Evolutionary conservation across 1,139 yeast genomes (phyloP).

Genomic region (Candida labiduridarum): DNA sequence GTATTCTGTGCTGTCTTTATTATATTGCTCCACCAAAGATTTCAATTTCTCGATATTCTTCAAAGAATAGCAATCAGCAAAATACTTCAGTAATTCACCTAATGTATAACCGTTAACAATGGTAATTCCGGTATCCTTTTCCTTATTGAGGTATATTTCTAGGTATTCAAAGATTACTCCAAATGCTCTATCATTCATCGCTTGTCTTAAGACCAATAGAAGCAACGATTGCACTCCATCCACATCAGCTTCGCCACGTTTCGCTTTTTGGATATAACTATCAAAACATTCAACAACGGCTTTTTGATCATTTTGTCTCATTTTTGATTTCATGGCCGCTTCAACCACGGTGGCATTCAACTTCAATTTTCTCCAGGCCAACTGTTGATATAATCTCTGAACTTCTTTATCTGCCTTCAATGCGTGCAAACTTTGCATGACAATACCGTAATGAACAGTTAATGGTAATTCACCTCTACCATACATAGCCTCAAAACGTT

Average conservation of each 20-base stretch:
- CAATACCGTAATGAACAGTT: constrained; percentile 60
- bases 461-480: constrained; percentile 60
- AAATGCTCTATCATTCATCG: constrained; percentile 40
- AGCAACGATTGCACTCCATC: constrained; percentile 26
- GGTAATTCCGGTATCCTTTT: constrained; percentile 15
- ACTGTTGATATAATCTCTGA: constrained; percentile 52
- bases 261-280: constrained; percentile 14
- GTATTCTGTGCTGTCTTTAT: constrained; percentile 18
- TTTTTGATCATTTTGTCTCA: constrained; percentile 46
- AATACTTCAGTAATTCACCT: constrained; percentile 22
- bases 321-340: constrained; percentile 51
- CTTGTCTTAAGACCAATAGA: constrained; percentile 40
- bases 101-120: constrained; percentile 22
- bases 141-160: constrained; percentile 29
- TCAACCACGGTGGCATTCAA: constrained; percentile 53
- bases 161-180: constrained; percentile 44
- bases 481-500: constrained; percentile 63
- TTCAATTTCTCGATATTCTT: constrained; percentile 25
- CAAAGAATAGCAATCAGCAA: constrained; percentile 26
- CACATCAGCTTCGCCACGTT: constrained; percentile 3
- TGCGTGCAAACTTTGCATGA: constrained; percentile 63
- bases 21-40: constrained; percentile 21
- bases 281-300: constrained; percentile 35
- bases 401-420: constrained; percentile 59
- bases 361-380: constrained; percentile 44